Evolutionary conservation across 2,329 filamentous ascomycete species (phyloP), one percentile per base, ranked within the genome.

Genomic region (Aureobasidium lini): DNA sequence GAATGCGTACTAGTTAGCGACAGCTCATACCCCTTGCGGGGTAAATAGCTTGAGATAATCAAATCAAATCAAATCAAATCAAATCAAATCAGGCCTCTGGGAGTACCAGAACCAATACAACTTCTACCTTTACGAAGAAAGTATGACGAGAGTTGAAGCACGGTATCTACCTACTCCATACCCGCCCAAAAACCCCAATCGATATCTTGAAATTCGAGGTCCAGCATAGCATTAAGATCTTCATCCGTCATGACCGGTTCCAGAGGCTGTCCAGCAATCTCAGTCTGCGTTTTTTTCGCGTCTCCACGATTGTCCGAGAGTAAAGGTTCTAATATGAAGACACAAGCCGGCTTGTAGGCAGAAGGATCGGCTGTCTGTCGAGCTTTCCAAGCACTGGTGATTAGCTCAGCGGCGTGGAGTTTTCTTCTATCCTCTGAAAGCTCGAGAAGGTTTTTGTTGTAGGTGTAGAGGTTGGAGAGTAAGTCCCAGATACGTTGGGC

Each of bases 131-230:
- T n/a, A n/a, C n/a, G 23, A 23, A 23, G 23, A 23, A 23, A 23
- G 23, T 13, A 15, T 23, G n/a, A n/a, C n/a, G n/a, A n/a, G n/a
- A n/a, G n/a, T n/a, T n/a, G n/a, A n/a, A n/a, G n/a, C n/a, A n/a
- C n/a, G n/a, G n/a, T n/a, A n/a, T n/a, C n/a, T n/a, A n/a, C n/a
- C 34, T 53, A 53, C n/a, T 40, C 40, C 18, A 46, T 46, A 6
- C 52, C 42, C 3, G 40, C 54, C 60, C 60, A 61, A 40, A 50
- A 54, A 1, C 44, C 42, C 60, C 60, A 61, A 31, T 61, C 60
- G 13, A 61, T 61, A 23, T 58, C 47, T 13, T 61, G 43, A 29
- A 61, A 59, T 13, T 61, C 60, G n/a, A 59, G 37, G 13, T 40
- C 43, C 2, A 37, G 43, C 10, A 50, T 46, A 6, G 18, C 36